Conservation (phyloP, 2,329 filamentous ascomycete species). For the Pseudocercospora eumusae region DNA sequence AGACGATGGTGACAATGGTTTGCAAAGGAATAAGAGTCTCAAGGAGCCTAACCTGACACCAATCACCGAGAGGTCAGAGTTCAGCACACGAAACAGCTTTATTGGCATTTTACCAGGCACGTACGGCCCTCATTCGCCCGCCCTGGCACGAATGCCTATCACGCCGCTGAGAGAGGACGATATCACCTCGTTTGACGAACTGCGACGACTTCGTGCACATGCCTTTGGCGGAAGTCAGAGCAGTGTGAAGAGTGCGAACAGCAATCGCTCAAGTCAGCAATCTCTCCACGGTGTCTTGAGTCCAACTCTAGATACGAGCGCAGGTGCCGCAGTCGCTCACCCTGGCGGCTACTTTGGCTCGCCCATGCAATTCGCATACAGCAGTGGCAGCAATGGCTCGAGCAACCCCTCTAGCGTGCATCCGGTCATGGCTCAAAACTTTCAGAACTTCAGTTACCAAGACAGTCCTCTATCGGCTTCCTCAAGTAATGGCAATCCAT, state of each 20-base stretch:
- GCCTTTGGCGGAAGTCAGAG: slow-evolving; percentile 55
- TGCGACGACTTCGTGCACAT: slow-evolving; percentile 51
- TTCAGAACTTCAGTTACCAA: slow-evolving; percentile 17
- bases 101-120: slow-evolving; percentile 58
- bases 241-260: slow-evolving; percentile 22
- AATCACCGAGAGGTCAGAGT: slow-evolving; percentile 94
- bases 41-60: slow-evolving; percentile 91
- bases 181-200: slow-evolving; percentile 33
- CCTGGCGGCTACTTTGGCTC: slow-evolving; percentile 26
- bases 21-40: slow-evolving; percentile 70
- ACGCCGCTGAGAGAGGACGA: slow-evolving; percentile 33
- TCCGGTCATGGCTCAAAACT: slow-evolving; percentile 11
- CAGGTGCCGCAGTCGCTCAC: slow-evolving; percentile 4
- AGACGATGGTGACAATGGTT: slow-evolving; percentile 64
- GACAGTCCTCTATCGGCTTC: slow-evolving; percentile 26
- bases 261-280: slow-evolving; percentile 29
- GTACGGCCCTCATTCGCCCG: slow-evolving; percentile 72
- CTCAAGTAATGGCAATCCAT: slow-evolving; percentile 23
- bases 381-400: slow-evolving; percentile 28
- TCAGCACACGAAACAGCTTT: slow-evolving; percentile 89
- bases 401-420: slow-evolving; percentile 22
- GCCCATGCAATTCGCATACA: slow-evolving; percentile 33
- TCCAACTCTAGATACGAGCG: slow-evolving; percentile 17
- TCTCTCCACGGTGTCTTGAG: slow-evolving; percentile 20
- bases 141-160: slow-evolving; percentile 63